phyloP scores from a whole-genome alignment of 1,139 yeast genomes.

The Debaryomyces nepalensis region DNA sequence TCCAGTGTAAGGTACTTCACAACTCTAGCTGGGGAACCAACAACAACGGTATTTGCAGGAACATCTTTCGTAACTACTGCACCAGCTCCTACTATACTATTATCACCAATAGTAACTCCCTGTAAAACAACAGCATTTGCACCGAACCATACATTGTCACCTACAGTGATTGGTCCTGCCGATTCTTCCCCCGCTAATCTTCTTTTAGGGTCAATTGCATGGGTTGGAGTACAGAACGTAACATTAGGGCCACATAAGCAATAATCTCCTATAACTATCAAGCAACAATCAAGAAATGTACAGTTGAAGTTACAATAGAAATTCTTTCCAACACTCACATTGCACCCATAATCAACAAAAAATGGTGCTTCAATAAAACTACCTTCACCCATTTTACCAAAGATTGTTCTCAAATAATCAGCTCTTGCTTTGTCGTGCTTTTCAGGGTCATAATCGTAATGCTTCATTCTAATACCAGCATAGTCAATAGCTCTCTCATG shows the following conservation, averaged over 20 bases:
- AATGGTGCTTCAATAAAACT: constrained; percentile 57
- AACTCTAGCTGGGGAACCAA: constrained; percentile 64
- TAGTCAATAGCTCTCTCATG: constrained; percentile 41
- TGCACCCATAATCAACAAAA: constrained; percentile 62
- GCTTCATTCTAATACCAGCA: constrained; percentile 41
- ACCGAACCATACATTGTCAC: constrained; percentile 71
- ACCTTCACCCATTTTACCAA: constrained; percentile 49
- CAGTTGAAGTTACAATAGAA: constrained; percentile 62
- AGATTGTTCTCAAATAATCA: constrained; percentile 40
- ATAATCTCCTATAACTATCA: constrained; percentile 64
- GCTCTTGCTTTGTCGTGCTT: constrained; percentile 38
- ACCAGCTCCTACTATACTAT: constrained; percentile 70
- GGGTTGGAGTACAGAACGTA: constrained; percentile 63
- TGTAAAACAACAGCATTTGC: constrained; percentile 58
- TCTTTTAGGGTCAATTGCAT: constrained; percentile 56
- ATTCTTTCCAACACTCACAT: constrained; percentile 51
- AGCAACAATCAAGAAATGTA: constrained; percentile 61
- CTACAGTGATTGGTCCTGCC: constrained; percentile 61
- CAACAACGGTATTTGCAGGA: constrained; percentile 57
- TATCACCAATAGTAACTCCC: constrained; percentile 69
- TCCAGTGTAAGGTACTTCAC: constrained; percentile 33
- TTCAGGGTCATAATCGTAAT: constrained; percentile 33
- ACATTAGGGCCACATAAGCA: constrained; percentile 70
- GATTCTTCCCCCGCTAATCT: constrained; percentile 53
- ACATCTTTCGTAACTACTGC: constrained; percentile 61